Conservation (phyloP, 495 filamentous ascomycete genomes). For the Lentithecium fluviatile region DNA sequence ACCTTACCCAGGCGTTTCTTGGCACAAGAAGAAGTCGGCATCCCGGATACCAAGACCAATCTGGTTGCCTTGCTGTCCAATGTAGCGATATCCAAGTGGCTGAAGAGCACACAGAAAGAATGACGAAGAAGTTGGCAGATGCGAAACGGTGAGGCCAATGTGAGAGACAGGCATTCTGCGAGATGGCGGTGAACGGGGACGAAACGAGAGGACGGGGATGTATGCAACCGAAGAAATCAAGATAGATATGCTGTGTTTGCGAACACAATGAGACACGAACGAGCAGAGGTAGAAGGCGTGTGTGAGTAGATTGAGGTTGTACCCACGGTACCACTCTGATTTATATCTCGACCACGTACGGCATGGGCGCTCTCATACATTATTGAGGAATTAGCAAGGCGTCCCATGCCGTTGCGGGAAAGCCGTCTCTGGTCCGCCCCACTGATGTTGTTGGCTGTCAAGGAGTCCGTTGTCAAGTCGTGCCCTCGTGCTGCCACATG, state of each 20-base stretch:
- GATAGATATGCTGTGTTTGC: slow-evolving; percentile 11
- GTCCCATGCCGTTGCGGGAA: slow-evolving; percentile 27
- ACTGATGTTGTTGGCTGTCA: slow-evolving; percentile 28
- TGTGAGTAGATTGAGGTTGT: not conserved
- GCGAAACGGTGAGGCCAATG: slow-evolving; percentile 64
- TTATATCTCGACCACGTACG: slow-evolving; percentile 21
- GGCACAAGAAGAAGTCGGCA: slow-evolving; percentile 60
- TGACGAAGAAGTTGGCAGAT: slow-evolving; percentile 73
- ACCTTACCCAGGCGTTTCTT: slow-evolving; percentile 55
- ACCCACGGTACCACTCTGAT: slow-evolving; percentile 9
- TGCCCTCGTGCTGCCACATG: slow-evolving; percentile 35
- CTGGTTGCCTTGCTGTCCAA: slow-evolving; percentile 48
- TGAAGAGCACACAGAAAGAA: slow-evolving; percentile 77
- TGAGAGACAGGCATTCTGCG: slow-evolving; percentile 57
- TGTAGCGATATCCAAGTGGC: slow-evolving; percentile 71
- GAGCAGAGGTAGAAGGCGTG: not conserved
- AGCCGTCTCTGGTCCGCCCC: slow-evolving; percentile 22
- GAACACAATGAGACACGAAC: slow-evolving; percentile 9
- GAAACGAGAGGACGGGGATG: slow-evolving; percentile 27
- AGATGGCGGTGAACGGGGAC: slow-evolving; percentile 26
- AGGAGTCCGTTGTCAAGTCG: slow-evolving; percentile 20
- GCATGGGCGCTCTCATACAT: not conserved
- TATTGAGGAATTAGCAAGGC: slow-evolving; percentile 20
- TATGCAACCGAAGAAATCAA: not conserved
- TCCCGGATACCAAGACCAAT: slow-evolving; percentile 60